phyloP scores from a whole-genome alignment of 768 basidiomycete species.

The Tremella mesenterica region DNA sequence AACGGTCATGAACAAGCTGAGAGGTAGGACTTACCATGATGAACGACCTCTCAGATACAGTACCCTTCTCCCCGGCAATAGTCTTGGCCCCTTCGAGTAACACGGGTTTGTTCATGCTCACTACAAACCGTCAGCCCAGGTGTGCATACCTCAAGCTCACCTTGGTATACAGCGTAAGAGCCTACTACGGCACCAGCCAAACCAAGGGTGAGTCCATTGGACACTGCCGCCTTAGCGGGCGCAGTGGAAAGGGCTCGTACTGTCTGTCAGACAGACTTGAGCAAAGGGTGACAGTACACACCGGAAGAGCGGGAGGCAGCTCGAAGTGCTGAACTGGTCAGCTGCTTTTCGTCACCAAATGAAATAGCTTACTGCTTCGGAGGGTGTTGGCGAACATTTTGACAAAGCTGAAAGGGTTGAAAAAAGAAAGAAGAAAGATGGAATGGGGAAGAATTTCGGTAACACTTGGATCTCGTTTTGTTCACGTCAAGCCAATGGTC shows the following conservation, averaged over 20 bases:
- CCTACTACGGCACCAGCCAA: conserved; percentile 24
- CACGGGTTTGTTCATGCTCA: conserved; percentile 2
- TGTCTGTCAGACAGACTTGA: neutral
- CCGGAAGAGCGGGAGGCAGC: conserved; percentile 35
- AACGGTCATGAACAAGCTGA: neutral
- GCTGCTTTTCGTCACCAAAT: neutral
- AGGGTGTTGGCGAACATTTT: conserved; percentile 33
- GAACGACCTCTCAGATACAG: conserved; percentile 32
- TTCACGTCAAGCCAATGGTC: too few species aligned
- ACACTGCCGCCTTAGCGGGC: conserved; percentile 18
- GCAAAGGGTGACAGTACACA: conserved; percentile 7
- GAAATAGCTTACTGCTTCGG: conserved; percentile 22
- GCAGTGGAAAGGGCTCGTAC: conserved; percentile 32
- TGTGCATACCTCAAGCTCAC: conserved; percentile 9
- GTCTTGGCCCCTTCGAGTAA: conserved; percentile 34
- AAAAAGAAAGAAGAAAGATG: too few species aligned
- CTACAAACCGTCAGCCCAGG: neutral
- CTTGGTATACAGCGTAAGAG: conserved; percentile 25
- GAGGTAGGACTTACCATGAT: conserved; percentile 29
- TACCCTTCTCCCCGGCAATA: conserved; percentile 39
- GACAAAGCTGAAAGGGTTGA: too few species aligned
- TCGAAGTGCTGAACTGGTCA: conserved; percentile 23
- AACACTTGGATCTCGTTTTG: too few species aligned
- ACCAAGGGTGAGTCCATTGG: conserved; percentile 15
- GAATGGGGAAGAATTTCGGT: too few species aligned